phyloP scores from a whole-genome alignment of 495 filamentous ascomycete species.

The Usnea hakonensis region DNA sequence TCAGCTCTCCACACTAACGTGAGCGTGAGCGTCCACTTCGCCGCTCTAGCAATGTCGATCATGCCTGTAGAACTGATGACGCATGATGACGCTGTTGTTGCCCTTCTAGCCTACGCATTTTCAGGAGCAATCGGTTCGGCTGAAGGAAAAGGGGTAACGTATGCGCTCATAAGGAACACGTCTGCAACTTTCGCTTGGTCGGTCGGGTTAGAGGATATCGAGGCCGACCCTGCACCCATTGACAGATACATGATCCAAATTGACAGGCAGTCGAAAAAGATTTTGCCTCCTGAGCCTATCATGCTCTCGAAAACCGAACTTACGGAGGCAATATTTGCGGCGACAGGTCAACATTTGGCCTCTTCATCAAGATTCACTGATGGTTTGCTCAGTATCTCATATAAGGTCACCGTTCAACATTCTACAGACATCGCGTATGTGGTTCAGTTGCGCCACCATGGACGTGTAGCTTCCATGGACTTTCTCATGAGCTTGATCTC shows the following conservation, averaged over 20 bases:
- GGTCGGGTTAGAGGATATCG: constrained; percentile 10
- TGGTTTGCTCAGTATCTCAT: constrained; percentile 13
- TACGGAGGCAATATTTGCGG: constrained; percentile 7
- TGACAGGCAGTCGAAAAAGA: background rate
- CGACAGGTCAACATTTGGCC: constrained; percentile 13
- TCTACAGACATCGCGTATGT: constrained; percentile 10
- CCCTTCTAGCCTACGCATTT: constrained; percentile 13
- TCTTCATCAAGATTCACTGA: constrained; percentile 14
- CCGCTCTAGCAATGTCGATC: too few relatives aligned
- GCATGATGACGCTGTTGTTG: constrained; percentile 15
- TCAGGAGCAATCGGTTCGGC: constrained; percentile 15
- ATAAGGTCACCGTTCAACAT: constrained; percentile 17
- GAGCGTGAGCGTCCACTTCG: too few relatives aligned
- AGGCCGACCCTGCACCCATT: constrained; percentile 10
- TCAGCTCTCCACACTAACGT: too few relatives aligned
- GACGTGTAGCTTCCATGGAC: constrained; percentile 16
- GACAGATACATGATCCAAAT: constrained; percentile 1
- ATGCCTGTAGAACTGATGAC: constrained; percentile 6
- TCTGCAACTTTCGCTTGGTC: constrained; percentile 14
- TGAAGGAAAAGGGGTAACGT: constrained; percentile 11
- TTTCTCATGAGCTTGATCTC: constrained; percentile 14
- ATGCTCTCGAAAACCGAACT: constrained; percentile 6
- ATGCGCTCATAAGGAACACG: constrained; percentile 12
- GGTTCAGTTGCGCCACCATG: constrained; percentile 17
- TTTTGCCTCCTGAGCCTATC: background rate